Conservation (phyloP, 192 early-diverging fungal genomes). For the Entomortierella parvispora region DNA sequence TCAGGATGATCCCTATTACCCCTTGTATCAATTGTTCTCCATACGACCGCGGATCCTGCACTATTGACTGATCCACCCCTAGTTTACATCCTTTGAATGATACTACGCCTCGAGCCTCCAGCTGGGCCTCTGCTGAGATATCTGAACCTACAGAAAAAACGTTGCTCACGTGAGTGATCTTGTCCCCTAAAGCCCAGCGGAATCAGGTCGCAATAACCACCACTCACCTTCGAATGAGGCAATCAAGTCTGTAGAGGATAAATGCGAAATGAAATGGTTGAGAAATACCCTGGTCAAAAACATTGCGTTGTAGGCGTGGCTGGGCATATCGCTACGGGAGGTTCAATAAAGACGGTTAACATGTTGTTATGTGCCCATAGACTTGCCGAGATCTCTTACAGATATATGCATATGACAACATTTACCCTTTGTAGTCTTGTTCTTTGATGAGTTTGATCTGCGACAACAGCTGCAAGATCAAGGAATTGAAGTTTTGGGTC, state of each 20-base stretch:
- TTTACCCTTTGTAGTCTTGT: slow-evolving; percentile 56
- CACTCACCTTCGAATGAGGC: slow-evolving; percentile 70
- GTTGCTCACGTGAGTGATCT: slow-evolving; percentile 18
- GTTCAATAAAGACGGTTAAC: too few relatives aligned
- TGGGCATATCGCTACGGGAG: slow-evolving; percentile 63
- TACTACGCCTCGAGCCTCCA: slow-evolving; percentile 47
- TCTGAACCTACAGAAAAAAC: slow-evolving; percentile 18
- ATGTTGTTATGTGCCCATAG: too few relatives aligned
- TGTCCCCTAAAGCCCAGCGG: background rate
- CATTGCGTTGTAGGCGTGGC: slow-evolving; percentile 72
- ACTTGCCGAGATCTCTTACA: too few relatives aligned
- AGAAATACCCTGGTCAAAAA: slow-evolving; percentile 70
- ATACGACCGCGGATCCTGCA: slow-evolving; percentile 57
- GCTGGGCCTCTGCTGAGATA: slow-evolving; percentile 32
- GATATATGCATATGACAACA: too few relatives aligned
- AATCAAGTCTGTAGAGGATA: slow-evolving; percentile 60
- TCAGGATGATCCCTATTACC: slow-evolving; percentile 62
- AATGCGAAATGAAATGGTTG: slow-evolving; percentile 74
- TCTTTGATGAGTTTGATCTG: slow-evolving; percentile 65
- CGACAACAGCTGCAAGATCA: slow-evolving; percentile 68
- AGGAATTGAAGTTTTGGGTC: slow-evolving; percentile 74
- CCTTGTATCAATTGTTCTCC: slow-evolving; percentile 68
- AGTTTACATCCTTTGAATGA: slow-evolving; percentile 56
- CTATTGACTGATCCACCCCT: slow-evolving; percentile 52
- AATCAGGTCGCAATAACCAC: slow-evolving; percentile 1